Evolutionary conservation across 148 eudicot species (phyloP).

Genomic region (Chenopodium berlandieri): DNA sequence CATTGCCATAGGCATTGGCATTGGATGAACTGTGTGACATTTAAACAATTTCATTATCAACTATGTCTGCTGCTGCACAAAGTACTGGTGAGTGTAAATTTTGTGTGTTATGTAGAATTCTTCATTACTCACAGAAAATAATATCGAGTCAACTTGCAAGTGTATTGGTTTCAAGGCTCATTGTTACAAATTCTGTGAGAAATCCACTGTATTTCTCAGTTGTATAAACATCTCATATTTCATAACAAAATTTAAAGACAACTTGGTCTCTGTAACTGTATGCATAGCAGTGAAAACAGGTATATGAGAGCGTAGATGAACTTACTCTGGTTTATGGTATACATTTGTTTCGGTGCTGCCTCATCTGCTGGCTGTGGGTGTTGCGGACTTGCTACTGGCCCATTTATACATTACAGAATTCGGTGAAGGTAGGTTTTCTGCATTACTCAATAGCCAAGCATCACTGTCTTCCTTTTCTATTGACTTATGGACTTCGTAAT

Average conservation of each 20-base stretch:
- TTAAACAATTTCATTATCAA: too few species aligned
- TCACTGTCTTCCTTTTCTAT: constrained; percentile 13
- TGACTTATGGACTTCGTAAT: constrained; percentile 5
- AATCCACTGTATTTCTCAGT: not conserved
- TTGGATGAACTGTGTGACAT: too few species aligned
- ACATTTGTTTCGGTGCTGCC: not conserved
- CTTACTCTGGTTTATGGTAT: not conserved
- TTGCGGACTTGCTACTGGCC: constrained; percentile 33
- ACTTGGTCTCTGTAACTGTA: not conserved
- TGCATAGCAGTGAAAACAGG: not conserved
- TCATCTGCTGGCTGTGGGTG: constrained; percentile 22
- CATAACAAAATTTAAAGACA: not conserved
- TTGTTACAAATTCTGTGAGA: not conserved
- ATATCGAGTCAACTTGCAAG: not conserved
- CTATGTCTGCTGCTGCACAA: not conserved
- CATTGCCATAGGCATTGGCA: too few species aligned
- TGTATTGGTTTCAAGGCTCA: not conserved
- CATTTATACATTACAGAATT: constrained; percentile 42
- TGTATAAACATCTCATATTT: not conserved
- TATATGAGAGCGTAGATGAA: not conserved
- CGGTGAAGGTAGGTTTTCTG: constrained; percentile 35
- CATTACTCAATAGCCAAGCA: constrained; percentile 34
- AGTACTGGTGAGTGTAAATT: not conserved
- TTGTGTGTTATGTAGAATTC: not conserved
- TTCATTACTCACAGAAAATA: not conserved